phyloP scores from a whole-genome alignment of 768 basidiomycete genomes.

The Harrya chromipes region DNA sequence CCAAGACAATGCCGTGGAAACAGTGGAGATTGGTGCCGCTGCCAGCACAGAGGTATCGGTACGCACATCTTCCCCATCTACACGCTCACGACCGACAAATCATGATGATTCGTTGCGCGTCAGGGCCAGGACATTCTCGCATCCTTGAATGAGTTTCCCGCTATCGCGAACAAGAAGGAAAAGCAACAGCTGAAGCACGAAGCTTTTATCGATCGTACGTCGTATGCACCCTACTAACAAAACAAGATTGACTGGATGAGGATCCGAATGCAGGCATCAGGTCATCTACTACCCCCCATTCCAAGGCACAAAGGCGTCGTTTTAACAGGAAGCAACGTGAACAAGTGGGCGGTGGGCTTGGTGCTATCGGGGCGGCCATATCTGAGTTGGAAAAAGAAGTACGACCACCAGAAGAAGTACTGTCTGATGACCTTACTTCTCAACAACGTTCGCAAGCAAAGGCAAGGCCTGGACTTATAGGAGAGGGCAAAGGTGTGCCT shows the following conservation, averaged over 20 bases:
- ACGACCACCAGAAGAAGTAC: conserved; percentile 14
- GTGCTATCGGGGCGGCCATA: conserved; percentile 53
- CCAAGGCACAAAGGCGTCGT: conserved; percentile 69
- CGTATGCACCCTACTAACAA: neutral
- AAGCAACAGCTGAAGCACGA: conserved; percentile 65
- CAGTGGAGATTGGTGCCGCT: conserved; percentile 43
- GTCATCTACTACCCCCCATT: conserved; percentile 51
- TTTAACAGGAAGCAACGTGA: conserved; percentile 68
- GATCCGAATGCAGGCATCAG: conserved; percentile 42
- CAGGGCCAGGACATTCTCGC: conserved; percentile 47
- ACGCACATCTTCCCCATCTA: conserved; percentile 9
- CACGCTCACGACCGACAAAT: neutral
- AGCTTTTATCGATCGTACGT: conserved; percentile 62
- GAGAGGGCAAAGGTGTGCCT: conserved; percentile 57
- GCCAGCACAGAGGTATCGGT: conserved; percentile 39
- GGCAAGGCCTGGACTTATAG: conserved; percentile 54
- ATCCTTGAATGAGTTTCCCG: conserved; percentile 29
- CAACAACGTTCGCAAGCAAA: conserved; percentile 13
- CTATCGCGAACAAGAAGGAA: conserved; percentile 55
- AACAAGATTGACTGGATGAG: neutral
- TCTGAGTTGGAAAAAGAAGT: conserved; percentile 44
- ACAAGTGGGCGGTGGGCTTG: conserved; percentile 49
- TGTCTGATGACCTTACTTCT: conserved; percentile 17
- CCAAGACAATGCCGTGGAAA: conserved; percentile 47
- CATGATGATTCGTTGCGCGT: neutral